Base-by-base conservation (phyloP, 108 stramenopile genomes). In the Pseudonitzschia multiseries region DNA sequence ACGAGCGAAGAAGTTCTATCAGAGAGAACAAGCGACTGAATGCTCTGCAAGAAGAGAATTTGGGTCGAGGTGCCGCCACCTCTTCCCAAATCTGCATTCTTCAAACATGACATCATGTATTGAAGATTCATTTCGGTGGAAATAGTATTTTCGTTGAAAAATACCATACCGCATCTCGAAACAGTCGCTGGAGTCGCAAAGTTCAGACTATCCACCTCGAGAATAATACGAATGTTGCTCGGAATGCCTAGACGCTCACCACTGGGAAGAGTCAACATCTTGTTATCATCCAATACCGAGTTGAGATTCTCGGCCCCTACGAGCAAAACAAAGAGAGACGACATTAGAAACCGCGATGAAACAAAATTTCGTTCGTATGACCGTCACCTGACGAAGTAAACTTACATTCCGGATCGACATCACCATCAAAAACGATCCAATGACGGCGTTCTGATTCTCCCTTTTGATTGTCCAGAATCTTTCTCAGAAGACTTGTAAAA, bases 181-280 rank as follows among this genome's bases (percentile, higher is more conserved):
- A 99, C 99, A 8, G 98, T 98, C 51, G 99, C 99, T 6, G 96
- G 96, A 48, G 99, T 99, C 20, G 98, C 99, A 57, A 94, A 87
- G 29, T 79, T 77, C 41, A 99, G 85, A 73, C 88, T 96, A 72
- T 99, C 99, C 33, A 98, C 98, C 65, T 96, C 98, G 12, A 98
- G 87, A 33, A 98, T 84, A 50, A 98, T 90, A 24, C 92, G 81
- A 36, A 96, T 84, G 72, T 95, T 95, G 69, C 85, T 72, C 12
- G 96, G 96, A 59, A 99, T 93, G 56, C 81, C 75, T 8, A 98
- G 73, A 31, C 97, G 87, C 79, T 99, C 98, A 41, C 97, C 98
- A 69, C 91, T 96, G 0, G 98, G 97, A 14, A 99, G 80, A 12
- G 98, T 99, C 40, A 99, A 81, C 64, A 98, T 76, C 70, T 96